phyloP scores from a whole-genome alignment of 768 basidiomycete genomes.

The Termitomyces bulborhizus region DNA sequence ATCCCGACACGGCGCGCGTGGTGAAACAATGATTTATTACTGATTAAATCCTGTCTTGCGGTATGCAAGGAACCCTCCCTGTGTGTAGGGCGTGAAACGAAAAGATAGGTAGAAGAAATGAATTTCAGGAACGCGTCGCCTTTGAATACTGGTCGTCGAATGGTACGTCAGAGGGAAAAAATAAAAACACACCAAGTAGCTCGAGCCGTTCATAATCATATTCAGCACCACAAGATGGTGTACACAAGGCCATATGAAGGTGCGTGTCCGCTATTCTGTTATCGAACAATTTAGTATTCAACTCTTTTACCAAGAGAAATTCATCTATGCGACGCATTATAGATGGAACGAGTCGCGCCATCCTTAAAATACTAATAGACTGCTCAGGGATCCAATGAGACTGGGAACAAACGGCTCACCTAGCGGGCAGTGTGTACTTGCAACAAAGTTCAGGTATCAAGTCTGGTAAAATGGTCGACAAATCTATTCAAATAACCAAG shows the following conservation, averaged over 20 bases:
- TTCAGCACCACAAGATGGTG: slow-evolving; percentile 65
- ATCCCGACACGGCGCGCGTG: slow-evolving; percentile 54
- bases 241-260: slow-evolving; percentile 60
- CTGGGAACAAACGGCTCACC: slow-evolving; percentile 32
- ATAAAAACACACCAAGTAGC: slow-evolving; percentile 52
- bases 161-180: background rate
- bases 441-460: slow-evolving; percentile 80
- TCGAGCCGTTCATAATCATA: slow-evolving; percentile 83
- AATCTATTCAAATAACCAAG: background rate
- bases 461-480: slow-evolving; percentile 33
- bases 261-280: slow-evolving; percentile 54
- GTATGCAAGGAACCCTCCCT: slow-evolving; percentile 66
- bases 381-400: background rate
- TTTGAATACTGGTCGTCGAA: slow-evolving; percentile 18
- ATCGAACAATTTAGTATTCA: slow-evolving; percentile 65
- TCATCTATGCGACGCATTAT: slow-evolving; percentile 69
- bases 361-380: slow-evolving; percentile 52
- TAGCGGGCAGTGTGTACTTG: slow-evolving; percentile 67
- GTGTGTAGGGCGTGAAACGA: slow-evolving; percentile 57
- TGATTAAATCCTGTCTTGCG: slow-evolving; percentile 64
- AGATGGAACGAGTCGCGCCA: slow-evolving; percentile 67
- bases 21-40: slow-evolving; percentile 60
- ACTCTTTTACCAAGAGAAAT: slow-evolving; percentile 68
- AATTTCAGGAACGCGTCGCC: slow-evolving; percentile 86
- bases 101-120: slow-evolving; percentile 66